Evolutionary conservation across 176 grass and related monocot species (phyloP), one percentile per base, ranked within the genome.

Genomic region (Hyparrhenia diplandra): DNA sequence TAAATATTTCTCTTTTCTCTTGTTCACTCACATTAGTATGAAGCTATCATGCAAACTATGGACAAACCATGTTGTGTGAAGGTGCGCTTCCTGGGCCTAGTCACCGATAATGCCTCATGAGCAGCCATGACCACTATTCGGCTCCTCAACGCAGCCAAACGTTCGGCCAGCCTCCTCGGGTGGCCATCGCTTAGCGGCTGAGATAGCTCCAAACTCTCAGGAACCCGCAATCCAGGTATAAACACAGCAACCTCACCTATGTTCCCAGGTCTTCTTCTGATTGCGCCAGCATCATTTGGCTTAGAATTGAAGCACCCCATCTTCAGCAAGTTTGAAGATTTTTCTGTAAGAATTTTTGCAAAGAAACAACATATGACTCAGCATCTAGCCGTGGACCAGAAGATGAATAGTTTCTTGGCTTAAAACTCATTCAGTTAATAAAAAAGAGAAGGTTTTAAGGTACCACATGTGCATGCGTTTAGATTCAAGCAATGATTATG

Each of bases 191-290:
- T 74, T 20, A 86, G 74, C 49, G 76, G 21, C 70, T 89, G 89
- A 41, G 82, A 69, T 14, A 97, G 61, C 67, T 97, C 92, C 17
- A 89, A 78, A 27, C 28, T 76, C 65, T 90, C 83, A 1, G 90
- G 95, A 74, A 94, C 81, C 11, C 90, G 83, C 73, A 91, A 51
- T 82, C 89, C 92, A 0, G 92, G 92, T 9, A 90, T 74, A 41
- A 92, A 97, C 55, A 97, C 94, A 21, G 88, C 90, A 76, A 97
- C 87, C 69, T 97, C 94, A 14, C 94, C 94, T 37, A 97, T 94
- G 88, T 86, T 94, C 34, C 69, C 77, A 8, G 89, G 88, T 43
- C 73, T 87, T 73, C 88, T 87, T 74, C 90, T 82, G 35, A 73
- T 71, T 21, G 77, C 74, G 17, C 83, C 34, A 1, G 86, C 72